Evolutionary conservation across 495 filamentous ascomycete genomes (phyloP).

Genomic region (Staphylotrichum tortipilum): DNA sequence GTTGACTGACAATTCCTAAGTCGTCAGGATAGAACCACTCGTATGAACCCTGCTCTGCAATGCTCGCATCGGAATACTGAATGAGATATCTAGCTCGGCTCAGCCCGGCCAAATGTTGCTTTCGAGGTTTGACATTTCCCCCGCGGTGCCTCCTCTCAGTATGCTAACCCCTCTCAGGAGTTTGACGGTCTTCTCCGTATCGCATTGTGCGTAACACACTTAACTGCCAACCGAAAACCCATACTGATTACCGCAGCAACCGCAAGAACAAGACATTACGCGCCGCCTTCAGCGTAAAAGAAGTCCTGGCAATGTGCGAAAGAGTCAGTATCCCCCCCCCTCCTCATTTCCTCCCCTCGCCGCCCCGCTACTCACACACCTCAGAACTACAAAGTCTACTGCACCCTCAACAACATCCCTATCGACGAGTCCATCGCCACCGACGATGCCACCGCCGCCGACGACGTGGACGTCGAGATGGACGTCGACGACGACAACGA

Average conservation of each 20-base stretch:
- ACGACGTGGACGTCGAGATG: slow-evolving; percentile 43
- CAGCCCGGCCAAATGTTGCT: slow-evolving; percentile 65
- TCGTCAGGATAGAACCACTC: slow-evolving; percentile 26
- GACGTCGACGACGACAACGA: slow-evolving; percentile 47
- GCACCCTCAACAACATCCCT: slow-evolving; percentile 68
- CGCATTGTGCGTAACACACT: slow-evolving; percentile 44
- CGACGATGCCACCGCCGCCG: slow-evolving; percentile 43
- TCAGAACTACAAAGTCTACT: slow-evolving; percentile 77
- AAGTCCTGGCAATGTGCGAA: slow-evolving; percentile 73
- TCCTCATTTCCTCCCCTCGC: background rate
- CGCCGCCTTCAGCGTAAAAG: slow-evolving; percentile 61
- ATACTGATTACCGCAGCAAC: slow-evolving; percentile 16
- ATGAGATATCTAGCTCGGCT: slow-evolving; percentile 60
- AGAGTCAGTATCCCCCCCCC: slow-evolving; percentile 19
- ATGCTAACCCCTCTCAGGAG: slow-evolving; percentile 38
- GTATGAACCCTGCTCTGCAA: background rate
- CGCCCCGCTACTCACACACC: background rate
- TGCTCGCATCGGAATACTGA: slow-evolving; percentile 31
- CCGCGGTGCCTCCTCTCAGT: too few species aligned
- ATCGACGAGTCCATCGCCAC: slow-evolving; percentile 62
- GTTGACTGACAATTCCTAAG: slow-evolving; percentile 7
- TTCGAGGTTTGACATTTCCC: slow-evolving; percentile 62
- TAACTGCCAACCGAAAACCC: slow-evolving; percentile 24
- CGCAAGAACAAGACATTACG: slow-evolving; percentile 61
- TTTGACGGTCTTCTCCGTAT: slow-evolving; percentile 87